Percentiles rank a stretch among this genome's conserved stretches.
Conservation (phyloP, 1,139 yeast species). For the Maudiozyma humilis region DNA sequence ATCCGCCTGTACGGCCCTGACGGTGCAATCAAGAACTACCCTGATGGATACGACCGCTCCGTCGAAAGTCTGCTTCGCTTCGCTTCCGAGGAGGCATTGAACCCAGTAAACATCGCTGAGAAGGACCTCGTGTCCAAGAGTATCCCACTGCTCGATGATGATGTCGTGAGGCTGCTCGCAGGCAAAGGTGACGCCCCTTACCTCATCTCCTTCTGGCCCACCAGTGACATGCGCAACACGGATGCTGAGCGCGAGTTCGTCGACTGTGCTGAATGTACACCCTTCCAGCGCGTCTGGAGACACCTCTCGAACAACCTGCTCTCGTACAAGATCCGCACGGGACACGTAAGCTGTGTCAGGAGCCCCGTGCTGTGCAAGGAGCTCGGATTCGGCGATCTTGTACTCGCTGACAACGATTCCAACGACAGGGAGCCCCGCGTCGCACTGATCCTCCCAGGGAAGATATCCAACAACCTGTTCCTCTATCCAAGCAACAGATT, state of each 20-base stretch:
- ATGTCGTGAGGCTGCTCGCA: constrained; percentile 36
- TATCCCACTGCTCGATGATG: constrained; percentile 32
- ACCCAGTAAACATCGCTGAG: constrained; percentile 35
- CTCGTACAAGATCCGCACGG: constrained; percentile 38
- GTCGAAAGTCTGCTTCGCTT: constrained; percentile 44
- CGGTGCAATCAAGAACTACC: constrained; percentile 37
- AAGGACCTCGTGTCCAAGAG: constrained; percentile 24
- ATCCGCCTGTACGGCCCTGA: constrained; percentile 55
- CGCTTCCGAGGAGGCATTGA: constrained; percentile 45
- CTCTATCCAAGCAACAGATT: constrained; percentile 13
- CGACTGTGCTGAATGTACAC: constrained; percentile 43
- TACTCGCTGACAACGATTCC: constrained; percentile 15
- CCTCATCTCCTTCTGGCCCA: constrained; percentile 59
- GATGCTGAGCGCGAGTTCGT: constrained; percentile 35
- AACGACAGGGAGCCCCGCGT: constrained; percentile 31
- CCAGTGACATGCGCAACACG: constrained; percentile 36
- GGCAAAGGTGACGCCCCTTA: constrained; percentile 44
- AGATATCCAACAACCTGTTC: constrained; percentile 26
- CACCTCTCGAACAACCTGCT: constrained; percentile 42
- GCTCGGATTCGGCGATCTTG: constrained; percentile 38
- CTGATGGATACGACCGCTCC: constrained; percentile 38
- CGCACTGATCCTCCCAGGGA: constrained; percentile 35
- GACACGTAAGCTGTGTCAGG: constrained; percentile 51
- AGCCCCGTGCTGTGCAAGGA: constrained; percentile 44
- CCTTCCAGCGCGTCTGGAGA: constrained; percentile 50